Base-by-base conservation (phyloP, 495 filamentous ascomycete genomes). In the Aspergillus taichungensis region DNA sequence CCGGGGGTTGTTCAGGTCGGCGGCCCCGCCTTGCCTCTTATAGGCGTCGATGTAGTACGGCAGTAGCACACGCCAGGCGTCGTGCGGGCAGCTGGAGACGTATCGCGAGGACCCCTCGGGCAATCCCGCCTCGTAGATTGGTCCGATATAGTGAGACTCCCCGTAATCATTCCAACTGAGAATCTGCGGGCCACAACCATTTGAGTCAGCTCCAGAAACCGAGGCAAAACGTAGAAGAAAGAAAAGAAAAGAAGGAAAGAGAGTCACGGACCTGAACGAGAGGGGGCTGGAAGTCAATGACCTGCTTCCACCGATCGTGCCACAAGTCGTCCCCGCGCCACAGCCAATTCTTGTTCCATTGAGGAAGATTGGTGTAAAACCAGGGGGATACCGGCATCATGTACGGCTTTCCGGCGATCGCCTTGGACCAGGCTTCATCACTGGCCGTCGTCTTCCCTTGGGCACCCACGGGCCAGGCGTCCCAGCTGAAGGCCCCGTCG, bases 351-450 rank as follows among this genome's bases (percentile, higher is more conserved):
- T 87, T 87, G 47, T 66, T 64, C 53, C 72, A 83, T 27, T 72
- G 69, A 0, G 83, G 79, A 13, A 85, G 62, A 40, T 84, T 79
- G 57, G 67, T 71, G 50, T 80, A 87, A 59, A 87, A 85, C 75
- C 79, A 85, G 3, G 83, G 83, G 12, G 79, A 80, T 6, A 85
- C 77, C 24, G 76, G 74, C 82, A 85, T 85, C 82, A 87, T 85
- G 64, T 78, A 87, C 6, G 75, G 64, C 58, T 81, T 83, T 1
- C 66, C 68, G 11, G 46, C 52, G 1, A 73, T 54, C n/a, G 56
- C 57, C 6, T 62, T 53, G 18, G 61, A 57, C 55, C 79, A 87
- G 1, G 66, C 45, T 32, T 80, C 83, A 45, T 87, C 84, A 13
- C 67, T 63, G 18, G 60, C 62, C 1, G 67, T 69, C 1, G 64